Base-by-base conservation (phyloP, 2,329 filamentous ascomycete genomes). In the Trichoderma atrobrunneum region DNA sequence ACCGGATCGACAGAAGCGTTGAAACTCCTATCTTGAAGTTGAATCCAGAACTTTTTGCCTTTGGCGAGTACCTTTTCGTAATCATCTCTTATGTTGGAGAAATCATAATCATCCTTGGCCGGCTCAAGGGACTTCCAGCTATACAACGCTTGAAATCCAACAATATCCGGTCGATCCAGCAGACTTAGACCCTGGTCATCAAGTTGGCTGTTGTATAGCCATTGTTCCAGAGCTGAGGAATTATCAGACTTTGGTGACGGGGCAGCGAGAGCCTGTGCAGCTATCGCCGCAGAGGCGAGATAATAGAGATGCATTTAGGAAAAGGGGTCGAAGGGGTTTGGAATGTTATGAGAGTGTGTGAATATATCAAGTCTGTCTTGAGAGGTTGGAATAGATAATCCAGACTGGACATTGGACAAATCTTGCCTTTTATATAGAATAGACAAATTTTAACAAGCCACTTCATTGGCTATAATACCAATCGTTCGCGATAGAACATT, bases 21-120 rank as follows among this genome's bases (percentile, higher is more conserved):
- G 36, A 76, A 76, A 11, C 61, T 74, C 6, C 75, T 66, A 60
- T 76, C 75, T 39, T 76, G 75, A 6, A 76, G 56, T 57, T 76
- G 75, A 21, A 76, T 34, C 75, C 75, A 76, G 39, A 76, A 39
- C 64, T 76, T 71, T 64, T 76, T 76, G 66, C 72, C 73, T 48
- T 71, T 72, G 75, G 73, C 70, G 64, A 54, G 24, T 70, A 74
- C 73, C 30, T 66, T 85, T 85, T 72, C 32, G 30, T 82, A 80
- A 73, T 75, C 73, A 16, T 24, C 1, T 7, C 34, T 1, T 14
- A 70, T 21, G 36, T 1, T 14, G 32, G 67, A 54, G 39, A 70
- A 70, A n/a, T 70, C 14, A 28, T 70, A 70, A 5, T 64, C 8
- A 26, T 10, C 36, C 14, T 73, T 5, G 2, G 18, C 32, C 11